Evolutionary conservation across 352 stramenopile genomes (phyloP).

Genomic region (Thalassiosira ordinaria): DNA sequence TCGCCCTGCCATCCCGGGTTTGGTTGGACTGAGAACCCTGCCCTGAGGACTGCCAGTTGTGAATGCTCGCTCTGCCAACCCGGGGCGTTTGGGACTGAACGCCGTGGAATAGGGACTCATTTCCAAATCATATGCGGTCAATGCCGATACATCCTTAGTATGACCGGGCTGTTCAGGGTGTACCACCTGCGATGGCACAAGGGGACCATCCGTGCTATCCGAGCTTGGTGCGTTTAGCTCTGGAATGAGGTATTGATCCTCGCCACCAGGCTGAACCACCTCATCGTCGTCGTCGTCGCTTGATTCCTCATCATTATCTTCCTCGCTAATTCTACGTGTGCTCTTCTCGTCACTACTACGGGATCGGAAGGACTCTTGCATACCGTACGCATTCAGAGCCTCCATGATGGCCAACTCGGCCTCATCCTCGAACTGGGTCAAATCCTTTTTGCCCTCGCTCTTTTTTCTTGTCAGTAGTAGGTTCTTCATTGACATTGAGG

Average conservation of each 20-base stretch:
- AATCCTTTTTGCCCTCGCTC: constrained; percentile 15
- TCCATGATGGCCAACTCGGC: constrained; percentile 52
- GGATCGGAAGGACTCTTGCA: background rate
- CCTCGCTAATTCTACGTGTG: too few species aligned
- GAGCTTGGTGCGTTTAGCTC: too few species aligned
- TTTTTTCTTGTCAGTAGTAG: background rate
- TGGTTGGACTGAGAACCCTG: background rate
- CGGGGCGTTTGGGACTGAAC: background rate
- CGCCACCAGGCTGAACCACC: background rate
- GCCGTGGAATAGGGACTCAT: too few species aligned
- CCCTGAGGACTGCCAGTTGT: too few species aligned
- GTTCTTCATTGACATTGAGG: background rate
- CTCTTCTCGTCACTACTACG: background rate
- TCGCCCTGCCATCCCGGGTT: too few species aligned
- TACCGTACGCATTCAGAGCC: constrained; percentile 36
- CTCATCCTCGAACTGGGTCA: constrained; percentile 56
- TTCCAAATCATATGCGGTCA: background rate
- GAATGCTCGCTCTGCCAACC: too few species aligned
- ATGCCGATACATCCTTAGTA: background rate
- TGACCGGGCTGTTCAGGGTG: background rate
- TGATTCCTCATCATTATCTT: background rate
- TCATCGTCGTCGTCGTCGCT: constrained; percentile 7
- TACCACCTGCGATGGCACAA: background rate
- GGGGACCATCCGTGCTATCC: background rate
- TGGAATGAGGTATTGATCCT: background rate